Conservation (phyloP, 345 rosid species). For the Hypericum androsaemum region DNA sequence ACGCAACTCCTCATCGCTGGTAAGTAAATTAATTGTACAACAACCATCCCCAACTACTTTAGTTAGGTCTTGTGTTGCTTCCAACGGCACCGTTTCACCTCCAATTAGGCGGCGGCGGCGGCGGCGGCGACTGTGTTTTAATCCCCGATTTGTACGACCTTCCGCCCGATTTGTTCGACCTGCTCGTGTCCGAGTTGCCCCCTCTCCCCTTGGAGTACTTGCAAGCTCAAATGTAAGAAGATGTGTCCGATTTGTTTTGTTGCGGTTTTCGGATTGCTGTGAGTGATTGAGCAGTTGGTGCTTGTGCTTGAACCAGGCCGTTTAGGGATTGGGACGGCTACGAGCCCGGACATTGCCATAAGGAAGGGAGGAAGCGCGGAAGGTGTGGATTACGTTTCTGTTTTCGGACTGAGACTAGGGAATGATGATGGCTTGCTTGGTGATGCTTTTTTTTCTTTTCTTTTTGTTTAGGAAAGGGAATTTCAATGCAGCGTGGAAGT, state of each 20-base stretch:
- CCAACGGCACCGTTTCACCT: not conserved
- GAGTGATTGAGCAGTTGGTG: no score
- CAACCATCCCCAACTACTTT: not conserved
- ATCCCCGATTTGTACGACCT: constrained; percentile 42
- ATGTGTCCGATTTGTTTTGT: no score
- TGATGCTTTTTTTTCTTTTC: not conserved
- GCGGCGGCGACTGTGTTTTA: constrained; percentile 36
- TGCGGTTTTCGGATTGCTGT: not conserved
- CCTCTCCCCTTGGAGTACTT: constrained; percentile 60
- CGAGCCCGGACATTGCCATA: constrained; percentile 28
- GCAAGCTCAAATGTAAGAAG: constrained; percentile 50
- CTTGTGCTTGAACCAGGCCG: constrained; percentile 48
- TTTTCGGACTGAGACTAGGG: no score
- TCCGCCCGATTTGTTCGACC: constrained; percentile 49
- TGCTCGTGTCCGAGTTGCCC: constrained; percentile 41
- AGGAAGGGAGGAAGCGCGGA: constrained; percentile 46
- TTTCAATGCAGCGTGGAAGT: constrained; percentile 50
- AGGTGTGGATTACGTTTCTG: constrained; percentile 29
- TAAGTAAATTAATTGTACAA: not conserved
- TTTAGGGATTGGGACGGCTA: constrained; percentile 29
- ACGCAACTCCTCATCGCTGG: constrained; percentile 33
- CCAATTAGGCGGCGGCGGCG: constrained; percentile 11
- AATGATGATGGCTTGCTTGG: not conserved
- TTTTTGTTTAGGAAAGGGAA: constrained; percentile 27
- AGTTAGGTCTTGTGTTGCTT: not conserved